Percentiles rank a stretch among this genome's conserved stretches.
phyloP scores from a whole-genome alignment of 1,284 basidiomycete genomes.

The Ceratobasidium sp. region DNA sequence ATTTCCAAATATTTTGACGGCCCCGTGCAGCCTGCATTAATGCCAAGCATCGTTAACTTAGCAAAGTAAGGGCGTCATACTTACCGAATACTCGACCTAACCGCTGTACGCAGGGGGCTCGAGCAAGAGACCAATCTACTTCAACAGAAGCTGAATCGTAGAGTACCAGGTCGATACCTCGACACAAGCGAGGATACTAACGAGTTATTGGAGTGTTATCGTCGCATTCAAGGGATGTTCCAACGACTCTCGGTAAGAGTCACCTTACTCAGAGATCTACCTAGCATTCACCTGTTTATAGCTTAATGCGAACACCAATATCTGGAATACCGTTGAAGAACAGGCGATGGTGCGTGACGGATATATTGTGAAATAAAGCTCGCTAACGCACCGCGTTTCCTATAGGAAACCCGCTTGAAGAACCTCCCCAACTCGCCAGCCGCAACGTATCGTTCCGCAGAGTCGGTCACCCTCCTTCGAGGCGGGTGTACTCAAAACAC shows the following conservation, averaged over 20 bases:
- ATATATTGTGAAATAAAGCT: no score
- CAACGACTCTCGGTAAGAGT: conserved; percentile 1
- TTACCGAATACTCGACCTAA: background rate
- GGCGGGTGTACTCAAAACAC: background rate
- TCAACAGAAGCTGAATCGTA: background rate
- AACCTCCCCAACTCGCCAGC: background rate
- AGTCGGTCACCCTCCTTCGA: background rate
- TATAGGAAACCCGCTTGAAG: conserved; percentile 1
- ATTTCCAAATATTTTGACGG: background rate
- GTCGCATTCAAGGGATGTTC: conserved; percentile 7
- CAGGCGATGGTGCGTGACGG: background rate
- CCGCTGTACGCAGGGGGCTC: background rate
- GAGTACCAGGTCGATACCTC: background rate
- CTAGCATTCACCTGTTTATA: background rate
- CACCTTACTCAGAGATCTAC: no score
- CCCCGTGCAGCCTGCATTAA: background rate
- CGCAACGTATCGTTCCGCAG: background rate
- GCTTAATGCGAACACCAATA: conserved; percentile 5
- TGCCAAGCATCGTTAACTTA: background rate
- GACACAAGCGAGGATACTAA: conserved; percentile 10
- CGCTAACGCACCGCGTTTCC: background rate
- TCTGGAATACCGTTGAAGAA: background rate
- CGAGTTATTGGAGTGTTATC: conserved; percentile 20
- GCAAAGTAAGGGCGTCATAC: background rate
- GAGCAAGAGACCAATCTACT: background rate